A percentile compares a stretch with the other conserved stretches of the same genome.
Evolutionary conservation across 805 yeast species (phyloP).

Genomic region (Ogataea salicorniae): DNA sequence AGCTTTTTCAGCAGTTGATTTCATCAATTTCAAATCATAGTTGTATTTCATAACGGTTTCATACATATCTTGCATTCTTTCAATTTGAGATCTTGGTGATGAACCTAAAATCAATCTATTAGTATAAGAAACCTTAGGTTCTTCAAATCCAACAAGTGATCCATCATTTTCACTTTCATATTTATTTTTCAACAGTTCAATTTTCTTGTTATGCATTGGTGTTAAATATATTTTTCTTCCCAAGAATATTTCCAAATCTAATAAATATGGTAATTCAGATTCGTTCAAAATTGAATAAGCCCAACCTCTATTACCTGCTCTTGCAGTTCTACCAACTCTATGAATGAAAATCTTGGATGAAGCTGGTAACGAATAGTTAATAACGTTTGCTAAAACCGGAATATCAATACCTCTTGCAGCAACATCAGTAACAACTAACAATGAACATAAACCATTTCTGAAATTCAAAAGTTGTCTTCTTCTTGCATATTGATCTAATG

Average conservation of each 20-base stretch:
- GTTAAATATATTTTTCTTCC: slow-evolving; percentile 77
- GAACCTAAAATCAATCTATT: slow-evolving; percentile 79
- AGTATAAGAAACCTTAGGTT: slow-evolving; percentile 64
- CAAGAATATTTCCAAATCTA: slow-evolving; percentile 85
- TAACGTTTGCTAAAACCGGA: slow-evolving; percentile 91
- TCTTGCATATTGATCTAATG: slow-evolving; percentile 93
- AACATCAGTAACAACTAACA: slow-evolving; percentile 96
- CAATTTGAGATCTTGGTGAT: slow-evolving; percentile 68
- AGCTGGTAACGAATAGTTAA: slow-evolving; percentile 85
- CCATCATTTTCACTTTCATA: slow-evolving; percentile 35
- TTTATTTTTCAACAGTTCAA: slow-evolving; percentile 44
- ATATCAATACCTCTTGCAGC: slow-evolving; percentile 99
- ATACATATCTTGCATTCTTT: slow-evolving; percentile 65
- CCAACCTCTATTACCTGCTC: slow-evolving; percentile 98
- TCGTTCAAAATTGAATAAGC: slow-evolving; percentile 88
- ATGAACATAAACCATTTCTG: slow-evolving; percentile 73
- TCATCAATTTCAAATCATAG: slow-evolving; percentile 62
- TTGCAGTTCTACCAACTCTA: slow-evolving; percentile 98
- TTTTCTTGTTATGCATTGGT: slow-evolving; percentile 59
- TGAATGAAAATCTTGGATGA: slow-evolving; percentile 92
- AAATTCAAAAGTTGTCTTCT: slow-evolving; percentile 81
- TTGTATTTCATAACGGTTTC: slow-evolving; percentile 54
- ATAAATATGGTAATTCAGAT: slow-evolving; percentile 79
- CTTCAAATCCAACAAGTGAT: slow-evolving; percentile 27
- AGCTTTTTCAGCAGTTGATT: slow-evolving; percentile 76